Evolutionary conservation across 495 filamentous ascomycete species (phyloP).

Genomic region (Lophiotrema nucula): DNA sequence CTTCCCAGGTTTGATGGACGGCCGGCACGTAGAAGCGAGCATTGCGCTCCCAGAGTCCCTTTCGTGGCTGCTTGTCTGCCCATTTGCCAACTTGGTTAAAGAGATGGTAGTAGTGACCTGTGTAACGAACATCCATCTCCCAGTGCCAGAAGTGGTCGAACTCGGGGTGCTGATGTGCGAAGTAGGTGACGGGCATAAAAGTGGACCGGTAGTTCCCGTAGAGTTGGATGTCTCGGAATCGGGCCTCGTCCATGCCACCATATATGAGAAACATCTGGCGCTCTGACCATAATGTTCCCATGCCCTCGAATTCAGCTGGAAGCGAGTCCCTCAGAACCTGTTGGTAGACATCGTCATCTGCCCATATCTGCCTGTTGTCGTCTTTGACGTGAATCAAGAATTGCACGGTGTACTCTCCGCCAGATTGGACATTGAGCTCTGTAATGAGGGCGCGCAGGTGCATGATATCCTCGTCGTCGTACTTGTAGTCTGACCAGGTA

Average conservation of each 20-base stretch:
- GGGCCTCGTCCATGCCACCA: constrained; percentile 72
- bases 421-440: constrained; percentile 61
- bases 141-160: constrained; percentile 98
- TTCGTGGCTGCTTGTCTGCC: constrained; percentile 81
- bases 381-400: constrained; percentile 69
- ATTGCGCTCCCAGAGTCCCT: constrained; percentile 92
- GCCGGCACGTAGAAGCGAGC: constrained; percentile 86
- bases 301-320: constrained; percentile 82
- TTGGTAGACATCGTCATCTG: constrained; percentile 61
- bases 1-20: constrained; percentile 86
- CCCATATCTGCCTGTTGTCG: constrained; percentile 63
- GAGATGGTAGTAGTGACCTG: constrained; percentile 92
- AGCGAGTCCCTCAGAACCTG: constrained; percentile 67
- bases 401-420: constrained; percentile 63
- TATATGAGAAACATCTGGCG: constrained; percentile 88
- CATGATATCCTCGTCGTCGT: constrained; percentile 46
- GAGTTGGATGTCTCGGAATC: constrained; percentile 69
- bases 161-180: constrained; percentile 83
- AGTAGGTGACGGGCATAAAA: constrained; percentile 92
- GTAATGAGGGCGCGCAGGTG: constrained; percentile 56
- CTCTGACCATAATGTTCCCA: constrained; percentile 89
- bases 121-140: constrained; percentile 97
- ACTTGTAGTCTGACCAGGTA: constrained; percentile 61
- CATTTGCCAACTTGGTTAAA: constrained; percentile 71
- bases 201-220: constrained; percentile 89